phyloP scores from a whole-genome alignment of 148 eudicot genomes.

The Rhododendron vialii region DNA sequence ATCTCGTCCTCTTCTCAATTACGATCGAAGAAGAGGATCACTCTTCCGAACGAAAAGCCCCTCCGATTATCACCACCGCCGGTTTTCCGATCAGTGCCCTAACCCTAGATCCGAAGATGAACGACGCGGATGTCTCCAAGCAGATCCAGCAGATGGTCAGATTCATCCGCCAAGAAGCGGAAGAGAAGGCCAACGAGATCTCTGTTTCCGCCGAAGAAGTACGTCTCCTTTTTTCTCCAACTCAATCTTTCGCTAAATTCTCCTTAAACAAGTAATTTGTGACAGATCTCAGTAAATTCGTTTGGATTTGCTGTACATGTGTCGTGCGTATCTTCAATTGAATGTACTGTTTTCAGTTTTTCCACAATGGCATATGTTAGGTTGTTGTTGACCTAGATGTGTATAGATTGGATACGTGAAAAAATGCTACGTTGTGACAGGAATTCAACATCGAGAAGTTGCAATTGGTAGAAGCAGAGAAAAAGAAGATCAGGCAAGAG shows the following conservation, averaged over 20 bases:
- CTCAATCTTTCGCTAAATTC: not conserved
- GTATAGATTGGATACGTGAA: not conserved
- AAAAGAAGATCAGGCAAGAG: constrained; percentile 89
- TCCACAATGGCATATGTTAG: not conserved
- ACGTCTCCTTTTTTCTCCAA: not conserved
- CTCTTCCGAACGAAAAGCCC: not conserved
- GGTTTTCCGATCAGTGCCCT: not conserved
- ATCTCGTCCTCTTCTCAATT: constrained; percentile 8
- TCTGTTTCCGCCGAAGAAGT: constrained; percentile 80
- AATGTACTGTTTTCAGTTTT: not conserved
- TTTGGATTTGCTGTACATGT: not conserved
- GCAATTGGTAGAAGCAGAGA: constrained; percentile 89
- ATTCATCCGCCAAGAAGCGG: constrained; percentile 88
- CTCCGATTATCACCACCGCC: not conserved
- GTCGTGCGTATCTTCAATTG: not conserved
- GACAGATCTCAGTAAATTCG: not conserved
- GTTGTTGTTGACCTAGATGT: not conserved
- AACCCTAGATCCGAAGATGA: constrained; percentile 47
- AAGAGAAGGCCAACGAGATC: constrained; percentile 86
- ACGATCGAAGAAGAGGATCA: not conserved
- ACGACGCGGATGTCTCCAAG: constrained; percentile 72
- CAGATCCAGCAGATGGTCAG: constrained; percentile 94
- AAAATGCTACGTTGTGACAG: constrained; percentile 17
- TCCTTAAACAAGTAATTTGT: not conserved
- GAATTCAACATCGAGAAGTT: constrained; percentile 89